These are phyloP conservation scores for Aspergillus mulundensis DNA, from an alignment of 495 filamentous ascomycete genomes.

Conservation along the genomic window DNA sequence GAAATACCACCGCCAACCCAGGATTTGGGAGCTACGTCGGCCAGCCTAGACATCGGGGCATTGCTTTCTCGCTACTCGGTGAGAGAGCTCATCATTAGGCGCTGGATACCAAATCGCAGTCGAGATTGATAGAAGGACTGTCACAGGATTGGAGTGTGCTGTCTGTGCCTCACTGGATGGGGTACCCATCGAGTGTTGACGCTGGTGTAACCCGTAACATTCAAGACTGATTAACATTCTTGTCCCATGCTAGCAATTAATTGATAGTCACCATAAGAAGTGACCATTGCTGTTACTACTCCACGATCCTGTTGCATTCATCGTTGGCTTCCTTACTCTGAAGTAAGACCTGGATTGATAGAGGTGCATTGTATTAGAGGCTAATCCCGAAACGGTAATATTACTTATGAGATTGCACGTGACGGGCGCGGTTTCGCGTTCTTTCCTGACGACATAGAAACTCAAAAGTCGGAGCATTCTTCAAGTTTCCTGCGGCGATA, in stretches of 20 bases:
- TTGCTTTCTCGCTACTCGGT: conserved; percentile 71
- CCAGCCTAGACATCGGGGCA: conserved; percentile 50
- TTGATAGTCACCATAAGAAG: background rate
- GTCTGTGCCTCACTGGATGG: no score
- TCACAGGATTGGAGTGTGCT: background rate
- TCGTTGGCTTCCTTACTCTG: no score
- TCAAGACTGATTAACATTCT: background rate
- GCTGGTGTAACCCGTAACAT: conserved; percentile 5
- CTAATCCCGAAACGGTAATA: conserved; percentile 24
- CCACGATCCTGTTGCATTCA: background rate
- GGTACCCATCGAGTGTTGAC: no score
- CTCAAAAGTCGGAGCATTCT: background rate
- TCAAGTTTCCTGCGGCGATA: background rate
- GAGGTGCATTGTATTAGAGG: no score
- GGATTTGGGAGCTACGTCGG: background rate
- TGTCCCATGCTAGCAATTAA: no score
- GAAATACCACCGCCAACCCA: conserved; percentile 73
- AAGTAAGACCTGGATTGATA: no score
- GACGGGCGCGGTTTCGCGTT: conserved; percentile 36
- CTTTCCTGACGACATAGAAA: conserved; percentile 7
- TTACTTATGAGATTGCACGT: conserved; percentile 37
- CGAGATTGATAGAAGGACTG: conserved; percentile 47
- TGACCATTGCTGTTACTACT: background rate
- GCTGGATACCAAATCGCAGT: conserved; percentile 81
- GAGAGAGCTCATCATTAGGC: conserved; percentile 72